A percentile compares a stretch with the other conserved stretches of the same genome.
Evolutionary conservation across 371 early-diverging fungal species (phyloP).

Genomic region (Mortierella sp.): DNA sequence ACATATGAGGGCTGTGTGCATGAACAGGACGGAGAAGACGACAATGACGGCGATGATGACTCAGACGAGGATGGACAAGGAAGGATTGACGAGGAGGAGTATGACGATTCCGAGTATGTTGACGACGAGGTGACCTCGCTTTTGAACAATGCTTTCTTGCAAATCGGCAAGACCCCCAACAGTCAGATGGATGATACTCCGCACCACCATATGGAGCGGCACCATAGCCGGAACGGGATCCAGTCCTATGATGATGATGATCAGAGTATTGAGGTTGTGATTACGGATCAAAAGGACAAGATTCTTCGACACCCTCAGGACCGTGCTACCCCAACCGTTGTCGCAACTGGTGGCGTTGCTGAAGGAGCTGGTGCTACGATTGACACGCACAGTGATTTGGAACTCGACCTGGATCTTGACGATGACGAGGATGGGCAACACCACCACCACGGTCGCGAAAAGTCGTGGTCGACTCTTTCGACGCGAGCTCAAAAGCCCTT

Average conservation of each 20-base stretch:
- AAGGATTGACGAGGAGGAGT: slow-evolving; percentile 30
- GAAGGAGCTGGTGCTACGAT: background rate
- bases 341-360: too few species aligned
- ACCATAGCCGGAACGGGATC: slow-evolving; percentile 3
- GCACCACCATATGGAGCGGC: background rate
- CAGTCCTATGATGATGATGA: slow-evolving; percentile 6
- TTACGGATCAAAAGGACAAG: slow-evolving; percentile 45
- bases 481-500: slow-evolving; percentile 42
- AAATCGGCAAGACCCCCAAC: slow-evolving; percentile 49
- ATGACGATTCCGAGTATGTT: slow-evolving; percentile 55
- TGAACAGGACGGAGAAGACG: slow-evolving; percentile 22
- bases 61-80: background rate
- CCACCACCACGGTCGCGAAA: background rate
- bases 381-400: slow-evolving; percentile 3
- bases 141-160: slow-evolving; percentile 52
- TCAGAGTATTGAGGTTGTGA: slow-evolving; percentile 45
- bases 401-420: slow-evolving; percentile 19
- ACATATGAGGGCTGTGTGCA: slow-evolving; percentile 24
- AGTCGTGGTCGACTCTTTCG: slow-evolving; percentile 41
- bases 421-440: background rate
- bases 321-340: background rate
- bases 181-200: slow-evolving; percentile 34
- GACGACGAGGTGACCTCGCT: slow-evolving; percentile 53
- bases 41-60: slow-evolving; percentile 7
- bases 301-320: slow-evolving; percentile 17